Evolutionary conservation across 106 monocot genomes (phyloP), one percentile per base, ranked within the genome.

Genomic region (Acorus calamus): DNA sequence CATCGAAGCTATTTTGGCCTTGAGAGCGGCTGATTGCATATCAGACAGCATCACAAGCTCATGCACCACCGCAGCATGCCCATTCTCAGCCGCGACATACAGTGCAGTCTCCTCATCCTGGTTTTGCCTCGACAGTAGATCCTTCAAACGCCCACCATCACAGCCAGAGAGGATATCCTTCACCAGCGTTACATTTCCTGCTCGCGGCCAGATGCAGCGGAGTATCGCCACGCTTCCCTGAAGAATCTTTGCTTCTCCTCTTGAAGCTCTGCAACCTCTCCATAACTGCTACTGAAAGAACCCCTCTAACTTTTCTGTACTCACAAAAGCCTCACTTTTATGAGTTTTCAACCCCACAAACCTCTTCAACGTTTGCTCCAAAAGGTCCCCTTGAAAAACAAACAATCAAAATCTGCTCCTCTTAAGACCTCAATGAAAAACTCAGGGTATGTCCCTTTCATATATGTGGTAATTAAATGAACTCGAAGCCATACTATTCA

Each of bases 51-150:
- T 81, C 72, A 92, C 13, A 4, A 92, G 76, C 69, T 86, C 86
- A 2, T 49, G 47, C 11, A 92, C 81, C 49, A 81, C 80, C 9
- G 74, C 91, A 12, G 68, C 51, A 49, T 81, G 67, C 4, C 91
- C 91, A 49, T 65, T 84, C 68, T 92, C 91, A 5, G 83, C 73
- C 4, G 91, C 83, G 60, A 92, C 70, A 72, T 86, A 92, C 45
- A 92, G 48, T 7, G 81, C 76, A 2, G 84, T 92, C 67, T 92
- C 86, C 2, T 84, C 86, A 42, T 83, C 86, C 45, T 66, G 76
- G 49, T 92, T 92, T 69, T 80, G 77, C 44, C 67, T 71, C 0
- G 74, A 78, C 3, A 80, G 53, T 72, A 82, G 53, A 11, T 66
- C 81, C 66, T 69, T 70, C 70, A 78, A 46, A 10, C 69, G 55